Evolutionary conservation across 2,329 filamentous ascomycete species (phyloP).

Genomic region (Thelonectria discophora): DNA sequence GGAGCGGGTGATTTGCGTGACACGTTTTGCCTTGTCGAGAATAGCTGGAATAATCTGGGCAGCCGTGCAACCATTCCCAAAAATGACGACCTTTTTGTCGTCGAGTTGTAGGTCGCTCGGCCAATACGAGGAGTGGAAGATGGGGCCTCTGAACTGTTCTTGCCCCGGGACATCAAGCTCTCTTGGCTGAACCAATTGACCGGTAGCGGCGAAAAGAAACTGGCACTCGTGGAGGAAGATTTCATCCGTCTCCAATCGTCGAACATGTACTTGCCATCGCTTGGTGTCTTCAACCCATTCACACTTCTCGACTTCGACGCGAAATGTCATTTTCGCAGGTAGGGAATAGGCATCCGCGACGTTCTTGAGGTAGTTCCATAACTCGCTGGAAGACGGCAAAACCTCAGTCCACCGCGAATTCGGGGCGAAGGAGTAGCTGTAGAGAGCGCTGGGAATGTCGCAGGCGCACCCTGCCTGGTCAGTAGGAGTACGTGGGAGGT

Average conservation of each 20-base stretch:
- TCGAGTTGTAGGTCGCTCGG: conserved; percentile 57
- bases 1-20: conserved; percentile 54
- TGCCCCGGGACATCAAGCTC: conserved; percentile 58
- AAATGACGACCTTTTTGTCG: conserved; percentile 59
- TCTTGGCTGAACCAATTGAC: conserved; percentile 47
- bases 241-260: conserved; percentile 34
- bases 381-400: conserved; percentile 64
- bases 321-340: conserved; percentile 49
- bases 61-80: conserved; percentile 64
- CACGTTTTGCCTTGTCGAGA: conserved; percentile 43
- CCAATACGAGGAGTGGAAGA: conserved; percentile 67
- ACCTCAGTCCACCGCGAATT: conserved; percentile 69
- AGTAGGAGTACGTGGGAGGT: not conserved
- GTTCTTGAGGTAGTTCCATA: conserved; percentile 63
- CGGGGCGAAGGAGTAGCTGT: conserved; percentile 68
- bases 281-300: conserved; percentile 49
- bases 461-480: conserved; percentile 54
- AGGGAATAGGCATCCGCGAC: conserved; percentile 59
- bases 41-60: conserved; percentile 62
- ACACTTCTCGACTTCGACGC: conserved; percentile 48
- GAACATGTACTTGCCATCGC: conserved; percentile 48
- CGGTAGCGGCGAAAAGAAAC: conserved; percentile 50
- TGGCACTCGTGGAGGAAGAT: conserved; percentile 50
- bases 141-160: conserved; percentile 58
- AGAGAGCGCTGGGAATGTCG: conserved; percentile 67